Percentiles rank a stretch among this genome's conserved stretches.
Evolutionary conservation across 495 filamentous ascomycete species (phyloP).

Genomic region (Tuber borchii): DNA sequence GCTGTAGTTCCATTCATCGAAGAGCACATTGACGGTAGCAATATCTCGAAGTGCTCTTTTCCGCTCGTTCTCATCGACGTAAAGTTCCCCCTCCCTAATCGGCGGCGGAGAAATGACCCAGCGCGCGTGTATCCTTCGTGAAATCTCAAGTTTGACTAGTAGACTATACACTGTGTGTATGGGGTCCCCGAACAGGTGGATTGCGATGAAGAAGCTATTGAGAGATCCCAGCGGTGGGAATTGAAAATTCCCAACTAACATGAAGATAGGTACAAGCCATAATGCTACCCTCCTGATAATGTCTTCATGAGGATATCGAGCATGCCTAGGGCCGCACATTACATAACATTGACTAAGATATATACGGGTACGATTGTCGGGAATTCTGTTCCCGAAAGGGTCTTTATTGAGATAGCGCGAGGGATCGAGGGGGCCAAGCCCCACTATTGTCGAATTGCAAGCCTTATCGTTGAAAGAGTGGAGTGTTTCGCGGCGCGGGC

Average conservation of each 20-base stretch:
- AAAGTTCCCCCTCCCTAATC: not conserved
- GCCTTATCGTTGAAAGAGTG: too few species aligned
- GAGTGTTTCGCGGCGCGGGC: too few species aligned
- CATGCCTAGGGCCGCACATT: not conserved
- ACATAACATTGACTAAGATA: not conserved
- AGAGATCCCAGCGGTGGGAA: constrained; percentile 1
- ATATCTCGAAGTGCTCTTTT: constrained; percentile 1
- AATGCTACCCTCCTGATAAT: not conserved
- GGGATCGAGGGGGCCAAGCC: not conserved
- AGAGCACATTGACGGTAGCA: constrained; percentile 3
- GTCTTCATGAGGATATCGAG: not conserved
- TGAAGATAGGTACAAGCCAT: constrained; percentile 1
- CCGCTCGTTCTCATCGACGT: not conserved
- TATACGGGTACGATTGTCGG: not conserved
- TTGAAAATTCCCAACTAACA: constrained; percentile 9
- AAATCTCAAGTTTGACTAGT: constrained; percentile 4
- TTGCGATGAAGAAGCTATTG: constrained; percentile 2
- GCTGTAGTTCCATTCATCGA: constrained; percentile 6
- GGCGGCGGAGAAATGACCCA: not conserved
- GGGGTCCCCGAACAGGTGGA: constrained; percentile 11
- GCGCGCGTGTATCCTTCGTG: not conserved
- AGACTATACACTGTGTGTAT: constrained; percentile 2
- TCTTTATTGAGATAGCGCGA: not conserved
- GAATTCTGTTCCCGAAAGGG: not conserved
- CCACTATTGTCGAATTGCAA: too few species aligned